Percentiles rank a stretch among this genome's conserved stretches.
Evolutionary conservation across 1,139 yeast species (phyloP).

Genomic region (Magnusiomyces suaveolens): DNA sequence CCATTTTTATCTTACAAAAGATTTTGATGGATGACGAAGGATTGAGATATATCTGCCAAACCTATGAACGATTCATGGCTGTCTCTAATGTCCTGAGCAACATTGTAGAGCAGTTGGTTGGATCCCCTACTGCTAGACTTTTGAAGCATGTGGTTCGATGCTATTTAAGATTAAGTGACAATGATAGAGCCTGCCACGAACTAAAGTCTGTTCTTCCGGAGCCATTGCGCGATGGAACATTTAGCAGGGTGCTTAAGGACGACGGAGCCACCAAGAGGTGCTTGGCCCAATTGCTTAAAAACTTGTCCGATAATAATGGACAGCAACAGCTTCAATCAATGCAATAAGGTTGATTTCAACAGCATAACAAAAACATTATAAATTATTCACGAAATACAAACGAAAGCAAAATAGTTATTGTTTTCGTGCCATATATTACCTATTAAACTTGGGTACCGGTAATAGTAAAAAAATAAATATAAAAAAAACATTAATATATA

Average conservation of each 20-base stretch:
- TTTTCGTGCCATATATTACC: no score
- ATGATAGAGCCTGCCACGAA: conserved; percentile 82
- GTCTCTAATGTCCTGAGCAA: conserved; percentile 79
- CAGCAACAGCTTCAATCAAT: not conserved
- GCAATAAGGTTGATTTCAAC: not conserved
- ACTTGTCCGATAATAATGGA: conserved; percentile 40
- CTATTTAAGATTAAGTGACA: conserved; percentile 82
- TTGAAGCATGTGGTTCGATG: conserved; percentile 92
- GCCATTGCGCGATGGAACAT: conserved; percentile 81
- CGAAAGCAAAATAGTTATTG: no score
- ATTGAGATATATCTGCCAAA: conserved; percentile 82
- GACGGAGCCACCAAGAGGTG: conserved; percentile 85
- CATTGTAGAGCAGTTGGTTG: conserved; percentile 79
- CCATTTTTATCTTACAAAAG: conserved; percentile 88
- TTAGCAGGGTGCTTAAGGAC: conserved; percentile 66
- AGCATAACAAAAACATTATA: not conserved
- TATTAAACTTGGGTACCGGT: no score
- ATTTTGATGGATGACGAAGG: conserved; percentile 89
- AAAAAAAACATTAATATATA: no score
- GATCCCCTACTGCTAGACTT: conserved; percentile 65
- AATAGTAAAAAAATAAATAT: no score
- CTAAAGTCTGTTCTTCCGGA: conserved; percentile 78
- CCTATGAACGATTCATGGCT: conserved; percentile 89
- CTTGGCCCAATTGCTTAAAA: conserved; percentile 69
- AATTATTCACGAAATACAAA: not conserved